Evolutionary conservation across 2,329 filamentous ascomycete species (phyloP).

Genomic region (Botrytis porri): DNA sequence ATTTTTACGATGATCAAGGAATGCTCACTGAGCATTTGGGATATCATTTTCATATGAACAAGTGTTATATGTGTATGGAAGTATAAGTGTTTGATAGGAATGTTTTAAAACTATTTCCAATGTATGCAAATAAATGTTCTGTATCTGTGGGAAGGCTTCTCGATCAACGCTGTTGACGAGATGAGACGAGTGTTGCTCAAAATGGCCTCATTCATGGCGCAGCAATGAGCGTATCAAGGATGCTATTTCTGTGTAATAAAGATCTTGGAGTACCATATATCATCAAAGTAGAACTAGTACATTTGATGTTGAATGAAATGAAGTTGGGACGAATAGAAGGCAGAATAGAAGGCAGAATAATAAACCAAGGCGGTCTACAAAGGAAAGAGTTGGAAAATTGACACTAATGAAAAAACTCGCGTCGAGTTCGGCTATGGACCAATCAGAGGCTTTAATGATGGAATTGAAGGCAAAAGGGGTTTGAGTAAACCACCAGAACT

Average conservation of each 20-base stretch:
- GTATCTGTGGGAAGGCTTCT: neutral
- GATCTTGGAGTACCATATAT: neutral
- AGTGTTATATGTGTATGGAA: neutral
- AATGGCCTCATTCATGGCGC: neutral
- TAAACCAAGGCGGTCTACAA: neutral
- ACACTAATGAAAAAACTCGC: neutral
- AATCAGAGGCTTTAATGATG: neutral
- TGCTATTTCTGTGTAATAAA: neutral
- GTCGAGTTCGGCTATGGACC: neutral
- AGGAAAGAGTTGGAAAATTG: neutral
- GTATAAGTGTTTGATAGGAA: neutral
- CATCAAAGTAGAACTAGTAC: neutral
- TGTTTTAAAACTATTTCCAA: neutral
- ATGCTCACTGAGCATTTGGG: neutral
- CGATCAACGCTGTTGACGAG: neutral
- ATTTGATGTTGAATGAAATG: neutral
- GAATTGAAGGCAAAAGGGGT: constrained; percentile 2
- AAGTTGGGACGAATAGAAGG: neutral
- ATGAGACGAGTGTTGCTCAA: neutral
- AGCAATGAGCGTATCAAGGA: neutral
- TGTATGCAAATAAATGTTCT: neutral
- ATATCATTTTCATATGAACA: neutral
- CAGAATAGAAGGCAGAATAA: constrained; percentile 2
- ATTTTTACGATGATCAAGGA: neutral
- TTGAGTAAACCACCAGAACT: neutral